Percentiles rank a stretch among this genome's conserved stretches.
These are phyloP conservation scores for Geotrichum restrictum DNA, from an alignment of 1,139 yeast species.

Conservation along the genomic window DNA sequence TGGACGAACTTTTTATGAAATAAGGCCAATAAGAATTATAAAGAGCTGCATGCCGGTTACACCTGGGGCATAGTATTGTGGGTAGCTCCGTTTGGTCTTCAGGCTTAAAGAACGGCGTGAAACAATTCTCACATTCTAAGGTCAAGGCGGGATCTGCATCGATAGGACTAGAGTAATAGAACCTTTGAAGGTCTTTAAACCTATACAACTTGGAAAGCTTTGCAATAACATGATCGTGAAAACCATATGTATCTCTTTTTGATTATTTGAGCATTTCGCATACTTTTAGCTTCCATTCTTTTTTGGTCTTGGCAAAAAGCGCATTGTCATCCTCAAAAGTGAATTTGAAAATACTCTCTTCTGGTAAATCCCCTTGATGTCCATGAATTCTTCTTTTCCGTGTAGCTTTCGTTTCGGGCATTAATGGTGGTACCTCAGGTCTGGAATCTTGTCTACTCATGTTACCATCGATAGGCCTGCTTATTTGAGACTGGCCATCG, in stretches of 20 bases:
- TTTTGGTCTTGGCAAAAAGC: constrained; percentile 1
- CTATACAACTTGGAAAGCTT: not conserved
- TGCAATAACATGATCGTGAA: constrained; percentile 10
- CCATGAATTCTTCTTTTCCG: no score
- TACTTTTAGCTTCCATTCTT: constrained; percentile 6
- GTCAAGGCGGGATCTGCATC: constrained; percentile 18
- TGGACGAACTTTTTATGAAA: constrained; percentile 14
- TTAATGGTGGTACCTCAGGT: no score
- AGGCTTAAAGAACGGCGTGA: constrained; percentile 26
- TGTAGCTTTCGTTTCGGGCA: no score
- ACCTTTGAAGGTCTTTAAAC: constrained; percentile 15
- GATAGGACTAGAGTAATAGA: constrained; percentile 26
- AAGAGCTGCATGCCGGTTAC: constrained; percentile 33
- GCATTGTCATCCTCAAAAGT: constrained; percentile 12
- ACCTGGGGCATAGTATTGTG: constrained; percentile 31
- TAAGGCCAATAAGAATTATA: constrained; percentile 35
- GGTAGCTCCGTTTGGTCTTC: constrained; percentile 12
- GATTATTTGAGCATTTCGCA: not conserved
- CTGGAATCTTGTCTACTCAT: no score
- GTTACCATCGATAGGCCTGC: no score
- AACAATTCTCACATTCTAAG: constrained; percentile 29
- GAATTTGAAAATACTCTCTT: constrained; percentile 6
- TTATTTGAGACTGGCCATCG: no score
- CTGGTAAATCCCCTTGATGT: no score
- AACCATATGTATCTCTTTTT: constrained; percentile 1